A percentile compares a stretch with the other conserved stretches of the same genome.
Evolutionary conservation across 2,329 filamentous ascomycete genomes (phyloP).

Genomic region (Cladosporium oxysporum): DNA sequence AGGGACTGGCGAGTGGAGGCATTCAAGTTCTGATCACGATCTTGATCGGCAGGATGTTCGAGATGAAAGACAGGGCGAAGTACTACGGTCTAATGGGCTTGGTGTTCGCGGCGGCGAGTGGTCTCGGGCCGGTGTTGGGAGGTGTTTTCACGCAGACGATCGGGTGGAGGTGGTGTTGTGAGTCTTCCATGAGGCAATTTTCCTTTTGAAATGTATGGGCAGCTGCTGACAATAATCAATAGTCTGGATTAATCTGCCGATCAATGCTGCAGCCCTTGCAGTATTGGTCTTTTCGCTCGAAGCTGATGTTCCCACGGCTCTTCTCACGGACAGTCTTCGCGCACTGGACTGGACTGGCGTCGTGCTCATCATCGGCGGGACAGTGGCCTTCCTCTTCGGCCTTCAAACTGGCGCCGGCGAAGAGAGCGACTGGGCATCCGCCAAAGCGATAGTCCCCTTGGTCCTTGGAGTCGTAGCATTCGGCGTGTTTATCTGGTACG

Average conservation of each 20-base stretch:
- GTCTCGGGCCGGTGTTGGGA: conserved; percentile 47
- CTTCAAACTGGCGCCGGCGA: conserved; percentile 56
- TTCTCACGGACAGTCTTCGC: conserved; percentile 49
- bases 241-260: conserved; percentile 56
- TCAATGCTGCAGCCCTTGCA: conserved; percentile 51
- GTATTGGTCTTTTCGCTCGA: conserved; percentile 56
- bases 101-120: conserved; percentile 46
- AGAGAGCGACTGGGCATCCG: conserved; percentile 53
- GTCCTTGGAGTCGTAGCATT: conserved; percentile 56
- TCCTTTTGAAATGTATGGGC: neutral
- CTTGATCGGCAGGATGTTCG: conserved; percentile 54
- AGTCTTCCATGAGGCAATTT: conserved; percentile 31
- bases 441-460: conserved; percentile 57
- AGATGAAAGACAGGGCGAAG: conserved; percentile 49
- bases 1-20: conserved; percentile 55
- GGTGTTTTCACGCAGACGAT: conserved; percentile 40
- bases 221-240: neutral
- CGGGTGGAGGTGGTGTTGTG: conserved; percentile 30
- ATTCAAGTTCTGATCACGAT: conserved; percentile 50
- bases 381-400: conserved; percentile 55
- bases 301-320: conserved; percentile 57
- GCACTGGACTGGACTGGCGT: conserved; percentile 59
- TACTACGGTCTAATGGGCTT: conserved; percentile 45
- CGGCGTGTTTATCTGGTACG: conserved; percentile 68
- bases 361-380: conserved; percentile 52